Evolutionary conservation across 768 basidiomycete genomes (phyloP), one percentile per base, ranked within the genome.

Genomic region (Russula sp.): DNA sequence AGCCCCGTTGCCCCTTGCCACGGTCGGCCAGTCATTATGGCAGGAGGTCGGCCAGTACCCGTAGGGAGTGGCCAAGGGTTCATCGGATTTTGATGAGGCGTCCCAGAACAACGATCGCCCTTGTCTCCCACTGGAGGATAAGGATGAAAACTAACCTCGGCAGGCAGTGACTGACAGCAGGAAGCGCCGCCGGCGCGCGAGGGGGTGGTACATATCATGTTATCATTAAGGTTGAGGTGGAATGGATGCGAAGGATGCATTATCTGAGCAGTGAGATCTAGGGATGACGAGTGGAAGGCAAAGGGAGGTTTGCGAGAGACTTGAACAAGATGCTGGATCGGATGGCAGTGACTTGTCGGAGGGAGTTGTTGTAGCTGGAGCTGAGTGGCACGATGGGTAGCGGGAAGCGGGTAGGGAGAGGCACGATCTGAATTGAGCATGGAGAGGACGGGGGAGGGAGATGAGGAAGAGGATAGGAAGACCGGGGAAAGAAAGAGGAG

Each of bases 51-150:
- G 16, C 40, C 48, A 22, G 49, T 30, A 16, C 38, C 40, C 26
- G 59, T 49, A 3, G 46, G 63, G 22, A 42, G 59, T 11, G 58
- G 28, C 63, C 63, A 64, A 55, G 63, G 20, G 9, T 20, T n/a
- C 13, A 55, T 55, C 22, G 24, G 8, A 60, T 26, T 40, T 8
- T 56, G 63, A n/a, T 59, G 38, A 30, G 58, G 52, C 34, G 46
- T 32, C 14, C 52, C 52, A 54, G 52, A 34, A 40, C 34, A 59
- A 16, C 22, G 46, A 11, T 55, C 34, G 48, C n/a, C 28, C 9
- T 55, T 60, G 26, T 48, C 9, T 13, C 26, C 26, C 14, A 52
- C n/a, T 16, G 34, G 49, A 40, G 51, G 59, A 28, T 61, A 61
- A 28, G 56, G 59, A 10, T 42, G 62, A n/a, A 42, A 32, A 34